phyloP scores from a whole-genome alignment of 257 asterid species.

The Solanum corneliomulleri region DNA sequence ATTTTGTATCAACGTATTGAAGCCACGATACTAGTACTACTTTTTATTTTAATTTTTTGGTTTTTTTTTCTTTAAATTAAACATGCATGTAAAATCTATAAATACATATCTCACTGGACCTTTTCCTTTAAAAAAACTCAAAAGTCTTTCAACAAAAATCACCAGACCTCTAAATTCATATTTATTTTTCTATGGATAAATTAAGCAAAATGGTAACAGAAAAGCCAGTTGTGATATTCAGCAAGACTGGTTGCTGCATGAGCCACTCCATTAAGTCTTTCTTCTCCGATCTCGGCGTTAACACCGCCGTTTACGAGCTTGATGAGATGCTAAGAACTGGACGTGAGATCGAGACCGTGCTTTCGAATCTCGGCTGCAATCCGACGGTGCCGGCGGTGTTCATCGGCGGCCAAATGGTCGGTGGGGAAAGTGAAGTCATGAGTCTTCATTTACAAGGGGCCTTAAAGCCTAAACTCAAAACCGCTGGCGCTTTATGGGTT shows the following conservation, averaged over 20 bases:
- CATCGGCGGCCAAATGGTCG: conserved; percentile 56
- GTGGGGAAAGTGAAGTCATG: conserved; percentile 71
- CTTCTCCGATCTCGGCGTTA: conserved; percentile 53
- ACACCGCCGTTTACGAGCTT: conserved; percentile 53
- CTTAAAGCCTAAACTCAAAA: conserved; percentile 51
- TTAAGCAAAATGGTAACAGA: conserved; percentile 50
- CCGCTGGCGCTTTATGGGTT: conserved; percentile 77
- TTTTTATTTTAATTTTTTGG: background rate
- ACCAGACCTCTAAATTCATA: background rate
- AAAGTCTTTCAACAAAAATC: background rate
- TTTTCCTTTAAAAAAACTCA: conserved; percentile 16
- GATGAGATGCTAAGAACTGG: conserved; percentile 48
- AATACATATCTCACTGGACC: conserved; percentile 10
- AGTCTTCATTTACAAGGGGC: conserved; percentile 59
- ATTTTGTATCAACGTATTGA: too few relatives aligned
- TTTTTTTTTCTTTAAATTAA: background rate
- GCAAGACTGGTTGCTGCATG: conserved; percentile 62
- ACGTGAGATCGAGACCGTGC: conserved; percentile 57
- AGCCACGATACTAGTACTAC: too few relatives aligned
- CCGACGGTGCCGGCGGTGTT: conserved; percentile 60
- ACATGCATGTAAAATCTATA: conserved; percentile 8
- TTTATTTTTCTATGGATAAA: conserved; percentile 26
- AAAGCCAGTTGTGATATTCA: conserved; percentile 66
- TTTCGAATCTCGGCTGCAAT: conserved; percentile 32
- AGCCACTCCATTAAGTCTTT: conserved; percentile 59